Evolutionary conservation across 306 rosid species (phyloP).

Genomic region (Dryas octopetala): DNA sequence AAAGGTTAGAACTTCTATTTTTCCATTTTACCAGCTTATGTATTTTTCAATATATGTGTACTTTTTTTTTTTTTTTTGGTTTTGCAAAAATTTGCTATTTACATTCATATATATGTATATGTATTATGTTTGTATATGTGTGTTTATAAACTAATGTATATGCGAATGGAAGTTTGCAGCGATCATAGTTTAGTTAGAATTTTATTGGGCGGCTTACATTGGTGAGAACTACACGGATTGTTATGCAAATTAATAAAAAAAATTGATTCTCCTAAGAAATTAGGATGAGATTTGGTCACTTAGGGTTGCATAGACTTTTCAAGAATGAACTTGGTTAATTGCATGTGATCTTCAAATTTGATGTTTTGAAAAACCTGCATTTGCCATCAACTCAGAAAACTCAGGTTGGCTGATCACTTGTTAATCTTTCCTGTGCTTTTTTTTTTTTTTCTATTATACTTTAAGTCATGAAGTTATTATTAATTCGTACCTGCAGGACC

Average conservation of each 20-base stretch:
- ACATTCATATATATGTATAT: not conserved
- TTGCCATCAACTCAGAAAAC: not conserved
- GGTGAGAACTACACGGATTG: not conserved
- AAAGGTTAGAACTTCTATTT: constrained; percentile 45
- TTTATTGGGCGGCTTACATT: not conserved
- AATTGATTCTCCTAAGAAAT: too few relatives aligned
- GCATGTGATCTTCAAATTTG: not conserved
- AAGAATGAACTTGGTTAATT: too few relatives aligned
- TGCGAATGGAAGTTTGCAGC: not conserved
- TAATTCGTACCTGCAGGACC: constrained; percentile 57
- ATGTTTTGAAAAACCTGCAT: not conserved
- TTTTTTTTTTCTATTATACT: constrained; percentile 4
- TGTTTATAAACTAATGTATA: not conserved
- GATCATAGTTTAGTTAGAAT: not conserved
- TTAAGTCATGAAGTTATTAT: constrained; percentile 26
- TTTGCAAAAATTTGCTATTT: not conserved
- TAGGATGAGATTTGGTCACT: too few relatives aligned
- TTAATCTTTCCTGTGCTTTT: constrained; percentile 7
- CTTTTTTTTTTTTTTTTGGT: too few relatives aligned
- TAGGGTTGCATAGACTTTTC: too few relatives aligned
- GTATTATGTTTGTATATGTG: not conserved
- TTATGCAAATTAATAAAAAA: too few relatives aligned
- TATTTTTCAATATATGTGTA: not conserved
- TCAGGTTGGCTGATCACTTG: constrained; percentile 9
- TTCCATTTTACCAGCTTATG: not conserved